Evolutionary conservation across 257 asterid species (phyloP), one percentile per base, ranked within the genome.

Genomic region (Datura wrightii): DNA sequence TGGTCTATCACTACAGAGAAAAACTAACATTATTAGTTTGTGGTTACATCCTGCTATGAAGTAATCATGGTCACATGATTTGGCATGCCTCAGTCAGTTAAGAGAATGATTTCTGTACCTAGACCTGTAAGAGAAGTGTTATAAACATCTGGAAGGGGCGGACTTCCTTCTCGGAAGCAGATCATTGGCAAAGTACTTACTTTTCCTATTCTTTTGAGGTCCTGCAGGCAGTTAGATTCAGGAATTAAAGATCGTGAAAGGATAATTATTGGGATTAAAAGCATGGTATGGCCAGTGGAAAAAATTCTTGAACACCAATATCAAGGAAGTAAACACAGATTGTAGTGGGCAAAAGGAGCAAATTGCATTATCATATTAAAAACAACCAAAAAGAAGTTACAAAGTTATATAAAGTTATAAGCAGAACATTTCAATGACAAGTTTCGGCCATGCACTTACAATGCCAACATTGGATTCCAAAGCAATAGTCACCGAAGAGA

Each of bases 91-190:
- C 76, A 60, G 66, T 50, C 39, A 15, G 80, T 15, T 46, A 10
- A 24, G 52, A 69, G 34, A 24, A 44, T 24, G 37, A 82, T 74
- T 41, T 9, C 6, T 83, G 87, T 92, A 97, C 99, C 97, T 85
- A 94, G 88, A 79, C 97, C 95, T 42, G 93, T 85, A 82, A 41
- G 84, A 88, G 97, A 90, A 82, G 92, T 87, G 86, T 92, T 91
- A 87, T 95, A 82, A 85, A 91, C 92, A 87, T 97, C 99, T 37
- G 99, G 99, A 83, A 97, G 84, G 86, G 99, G 98, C 54, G 97
- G 98, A 86, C 99, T 92, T 84, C 99, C 99, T 90, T 95, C 94
- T 79, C 99, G 92, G 83, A 95, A 87, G 91, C 99, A 97, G 85
- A 97, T 88, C 84, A 97, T 92, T 10, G 97, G 98, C 72, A 89